Base-by-base conservation (phyloP, 2,329 filamentous ascomycete species). In the Colletotrichum lindemuthianum region DNA sequence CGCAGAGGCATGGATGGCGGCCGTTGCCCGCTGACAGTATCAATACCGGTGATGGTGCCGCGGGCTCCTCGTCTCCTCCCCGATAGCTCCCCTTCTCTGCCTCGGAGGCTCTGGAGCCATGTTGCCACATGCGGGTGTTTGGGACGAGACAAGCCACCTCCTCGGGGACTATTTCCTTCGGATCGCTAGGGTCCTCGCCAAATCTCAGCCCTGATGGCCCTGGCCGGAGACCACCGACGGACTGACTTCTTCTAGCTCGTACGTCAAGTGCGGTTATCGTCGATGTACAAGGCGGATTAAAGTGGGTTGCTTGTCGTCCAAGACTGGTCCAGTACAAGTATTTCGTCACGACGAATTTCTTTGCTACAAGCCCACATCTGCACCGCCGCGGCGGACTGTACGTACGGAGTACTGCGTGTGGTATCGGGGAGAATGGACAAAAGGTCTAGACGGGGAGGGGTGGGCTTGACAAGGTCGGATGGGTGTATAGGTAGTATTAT, bases 121-220 rank as follows among this genome's bases (percentile, higher is more conserved):
- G 66, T 60, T 48, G 66, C 66, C 64, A 65, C 59, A 65, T 57
- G 58, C 55, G 52, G 50, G 70, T 70, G 68, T 68, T 72, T 69
- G 70, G 67, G 59, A 70, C 76, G 73, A 77, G 75, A 77, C 78
- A 78, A 78, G 72, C 71, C 75, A 76, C 73, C 73, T 74, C 73
- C 74, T 73, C 73, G 69, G 63, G 58, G 63, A 44, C 58, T 66
- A 66, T 66, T 65, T 58, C 57, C 53, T 65, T 63, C 59, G 52
- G 47, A 49, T 63, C 52, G 63, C 63, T 63, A 53, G 63, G 59
- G 63, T 65, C 58, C 58, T 65, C 52, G 47, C 52, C 58, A 63
- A 65, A 63, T 65, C 47, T 63, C 63, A 65, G 59, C 59, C 63
- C 47, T 65, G 63, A 63, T 43, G 41, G 47, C 40, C 59, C 52